Percentiles rank a stretch among this genome's conserved stretches.
phyloP scores from a whole-genome alignment of 768 basidiomycete genomes.

The Lentinula guzmanii region DNA sequence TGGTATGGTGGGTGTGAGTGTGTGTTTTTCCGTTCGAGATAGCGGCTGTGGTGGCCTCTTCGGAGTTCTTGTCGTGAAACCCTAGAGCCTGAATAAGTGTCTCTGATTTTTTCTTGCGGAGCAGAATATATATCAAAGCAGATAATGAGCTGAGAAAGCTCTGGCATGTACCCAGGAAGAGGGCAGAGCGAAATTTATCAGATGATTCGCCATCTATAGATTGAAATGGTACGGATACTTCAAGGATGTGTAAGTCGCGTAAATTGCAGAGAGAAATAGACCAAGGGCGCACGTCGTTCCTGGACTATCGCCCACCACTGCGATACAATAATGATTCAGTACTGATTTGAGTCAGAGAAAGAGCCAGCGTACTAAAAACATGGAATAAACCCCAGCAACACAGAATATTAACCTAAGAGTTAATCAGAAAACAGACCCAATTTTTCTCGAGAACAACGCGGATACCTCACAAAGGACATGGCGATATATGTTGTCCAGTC shows the following conservation, averaged over 20 bases:
- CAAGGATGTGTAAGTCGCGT: background rate
- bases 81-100: conserved; percentile 57
- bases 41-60: too few species aligned
- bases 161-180: conserved; percentile 84
- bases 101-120: conserved; percentile 50
- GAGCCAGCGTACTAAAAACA: conserved; percentile 66
- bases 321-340: conserved; percentile 5
- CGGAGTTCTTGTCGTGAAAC: conserved; percentile 32
- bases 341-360: conserved; percentile 1
- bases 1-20: conserved; percentile 23
- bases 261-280: background rate
- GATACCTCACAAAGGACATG: conserved; percentile 18
- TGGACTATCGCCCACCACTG: conserved; percentile 92
- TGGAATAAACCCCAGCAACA: conserved; percentile 84
- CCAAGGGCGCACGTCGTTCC: conserved; percentile 68
- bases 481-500: background rate
- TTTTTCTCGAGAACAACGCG: background rate
- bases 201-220: conserved; percentile 55
- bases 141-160: conserved; percentile 73
- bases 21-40: conserved; percentile 2
- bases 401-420: conserved; percentile 61
- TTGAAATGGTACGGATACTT: conserved; percentile 83
- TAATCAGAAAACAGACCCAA: background rate
- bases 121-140: conserved; percentile 67
- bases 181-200: conserved; percentile 77